Percentiles rank a stretch among this genome's conserved stretches.
Conservation (phyloP, 2,329 filamentous ascomycete species). For the Clarireedia homoeocarpa region DNA sequence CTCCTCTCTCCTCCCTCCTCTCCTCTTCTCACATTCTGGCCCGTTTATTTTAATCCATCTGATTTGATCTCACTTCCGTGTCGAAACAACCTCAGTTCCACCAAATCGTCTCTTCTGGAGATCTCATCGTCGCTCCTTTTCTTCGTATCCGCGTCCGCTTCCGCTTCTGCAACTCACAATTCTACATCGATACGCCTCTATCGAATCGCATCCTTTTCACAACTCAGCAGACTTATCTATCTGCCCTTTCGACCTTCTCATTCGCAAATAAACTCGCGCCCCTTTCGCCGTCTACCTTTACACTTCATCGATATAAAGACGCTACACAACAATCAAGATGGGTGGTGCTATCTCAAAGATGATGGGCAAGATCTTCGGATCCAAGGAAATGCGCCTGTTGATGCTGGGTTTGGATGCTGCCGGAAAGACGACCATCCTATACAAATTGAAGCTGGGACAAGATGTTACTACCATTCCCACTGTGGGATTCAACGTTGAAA, state of each 20-base stretch:
- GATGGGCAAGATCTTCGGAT: constrained; percentile 98
- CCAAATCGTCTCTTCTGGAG: neutral
- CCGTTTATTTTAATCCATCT: neutral
- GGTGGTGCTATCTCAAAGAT: constrained; percentile 90
- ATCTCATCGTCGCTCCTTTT: constrained; percentile 3
- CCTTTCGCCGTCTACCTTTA: neutral
- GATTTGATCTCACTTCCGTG: no score
- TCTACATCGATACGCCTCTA: no score
- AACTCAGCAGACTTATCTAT: neutral
- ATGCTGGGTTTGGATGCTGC: constrained; percentile 98
- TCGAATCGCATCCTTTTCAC: no score
- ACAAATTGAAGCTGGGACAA: constrained; percentile 98
- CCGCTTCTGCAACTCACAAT: no score
- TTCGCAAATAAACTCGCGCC: neutral
- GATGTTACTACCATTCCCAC: constrained; percentile 98
- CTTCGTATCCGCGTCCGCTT: no score
- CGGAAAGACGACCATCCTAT: constrained; percentile 98
- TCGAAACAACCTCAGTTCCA: no score
- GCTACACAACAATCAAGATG: constrained; percentile 45
- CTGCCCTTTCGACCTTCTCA: neutral
- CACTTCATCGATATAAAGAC: neutral
- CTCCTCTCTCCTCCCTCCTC: neutral
- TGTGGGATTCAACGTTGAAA: constrained; percentile 98
- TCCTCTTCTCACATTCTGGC: neutral
- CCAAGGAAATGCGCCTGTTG: constrained; percentile 96